Evolutionary conservation across 2,329 filamentous ascomycete genomes (phyloP), one percentile per base, ranked within the genome.

Genomic region (Calonectria fujianensis): DNA sequence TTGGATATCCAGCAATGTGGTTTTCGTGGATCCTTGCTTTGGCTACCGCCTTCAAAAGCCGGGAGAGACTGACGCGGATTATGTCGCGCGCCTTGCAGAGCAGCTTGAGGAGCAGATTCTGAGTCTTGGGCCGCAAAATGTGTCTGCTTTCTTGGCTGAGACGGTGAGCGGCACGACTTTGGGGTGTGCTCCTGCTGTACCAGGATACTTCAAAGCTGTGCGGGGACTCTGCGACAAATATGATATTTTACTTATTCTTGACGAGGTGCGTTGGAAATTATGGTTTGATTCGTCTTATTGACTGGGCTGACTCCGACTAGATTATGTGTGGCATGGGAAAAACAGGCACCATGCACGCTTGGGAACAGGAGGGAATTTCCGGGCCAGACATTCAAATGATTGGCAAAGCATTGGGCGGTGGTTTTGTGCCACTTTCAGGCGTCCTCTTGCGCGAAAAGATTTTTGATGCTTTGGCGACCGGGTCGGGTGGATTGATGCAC

Each of bases 221-320:
- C 90, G 90, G 81, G 84, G 86, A 1, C 86, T 96, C 2, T 96
- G 94, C 82, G 89, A 93, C 63, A 91, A 90, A 74, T 88, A 96
- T 80, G 94, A 93, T 0, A 91, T 92, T 0, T 89, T 96, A 0
- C 87, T 96, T 35, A 93, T 96, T 54, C 84, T 96, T 0, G 95
- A 88, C n/a, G 75, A 76, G 69, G 76, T 74, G 39, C 16, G 41
- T 69, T 14, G 48, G 8, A 27, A 3, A 20, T 11, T 20, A 3
- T 4, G 24, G 13, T 4, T 18, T 3, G 18, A 10, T 61, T 18
- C 24, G 8, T 9, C 10, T 24, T 27, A 18, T 39, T 29, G 41
- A 48, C 51, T 61, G 35, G 24, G 13, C 32, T 67, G n/a, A 48
- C 31, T 27, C 20, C 45, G 31, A 31, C 37, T 59, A 77, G 76